Evolutionary conservation across 768 basidiomycete genomes (phyloP).

Genomic region (Russula virescens): DNA sequence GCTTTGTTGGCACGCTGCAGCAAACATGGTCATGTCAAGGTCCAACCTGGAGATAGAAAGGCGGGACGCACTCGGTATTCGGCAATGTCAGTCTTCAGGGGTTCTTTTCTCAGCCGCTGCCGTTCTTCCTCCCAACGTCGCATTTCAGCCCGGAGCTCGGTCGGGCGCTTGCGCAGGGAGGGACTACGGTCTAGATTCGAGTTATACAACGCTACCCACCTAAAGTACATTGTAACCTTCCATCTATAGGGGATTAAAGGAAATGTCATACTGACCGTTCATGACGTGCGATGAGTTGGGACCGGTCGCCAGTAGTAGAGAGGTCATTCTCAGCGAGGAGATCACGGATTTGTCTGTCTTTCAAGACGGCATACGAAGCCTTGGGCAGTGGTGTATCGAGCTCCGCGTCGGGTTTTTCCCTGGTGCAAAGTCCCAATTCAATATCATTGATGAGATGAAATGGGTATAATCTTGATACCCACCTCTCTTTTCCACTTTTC

Average conservation of each 20-base stretch:
- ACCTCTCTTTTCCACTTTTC: slow-evolving; percentile 22
- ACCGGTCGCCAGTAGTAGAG: slow-evolving; percentile 25
- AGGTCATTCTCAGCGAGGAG: slow-evolving; percentile 25
- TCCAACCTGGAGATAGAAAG: background rate
- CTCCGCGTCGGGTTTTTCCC: slow-evolving; percentile 2
- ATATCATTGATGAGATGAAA: background rate
- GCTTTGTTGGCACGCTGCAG: slow-evolving; percentile 22
- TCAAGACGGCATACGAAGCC: slow-evolving; percentile 28
- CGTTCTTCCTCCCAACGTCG: slow-evolving; percentile 26
- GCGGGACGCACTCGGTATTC: slow-evolving; percentile 18
- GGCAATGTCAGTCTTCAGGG: slow-evolving; percentile 8
- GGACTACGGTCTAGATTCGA: slow-evolving; percentile 27
- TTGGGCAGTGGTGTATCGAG: slow-evolving; percentile 22
- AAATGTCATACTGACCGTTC: slow-evolving; percentile 19
- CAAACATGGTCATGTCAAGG: background rate
- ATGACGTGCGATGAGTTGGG: slow-evolving; percentile 26
- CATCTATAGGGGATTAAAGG: background rate
- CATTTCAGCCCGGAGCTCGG: slow-evolving; percentile 24
- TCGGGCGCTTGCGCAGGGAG: slow-evolving; percentile 11
- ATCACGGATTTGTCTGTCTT: slow-evolving; percentile 25
- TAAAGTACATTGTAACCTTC: background rate
- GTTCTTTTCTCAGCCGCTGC: slow-evolving; percentile 7
- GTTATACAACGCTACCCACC: slow-evolving; percentile 29
- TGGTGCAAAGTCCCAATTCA: background rate
- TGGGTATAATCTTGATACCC: background rate